Evolutionary conservation across 2,329 filamentous ascomycete genomes (phyloP).

Genomic region (Diplodia scrobiculata): DNA sequence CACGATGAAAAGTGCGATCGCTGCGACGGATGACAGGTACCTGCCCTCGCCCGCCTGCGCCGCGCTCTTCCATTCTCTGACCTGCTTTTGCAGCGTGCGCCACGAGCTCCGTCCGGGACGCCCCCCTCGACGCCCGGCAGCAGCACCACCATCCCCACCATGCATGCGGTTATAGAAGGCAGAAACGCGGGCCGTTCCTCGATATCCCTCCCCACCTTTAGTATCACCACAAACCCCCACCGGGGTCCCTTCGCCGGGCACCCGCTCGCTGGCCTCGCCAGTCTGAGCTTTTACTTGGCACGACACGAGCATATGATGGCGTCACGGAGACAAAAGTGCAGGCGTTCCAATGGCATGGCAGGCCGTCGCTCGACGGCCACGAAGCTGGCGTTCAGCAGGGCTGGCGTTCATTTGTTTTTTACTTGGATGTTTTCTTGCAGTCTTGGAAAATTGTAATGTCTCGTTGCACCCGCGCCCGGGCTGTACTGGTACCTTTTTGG

Average conservation of each 20-base stretch:
- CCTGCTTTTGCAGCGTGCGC: conserved; percentile 32
- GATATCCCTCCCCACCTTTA: conserved; percentile 32
- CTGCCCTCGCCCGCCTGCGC: conserved; percentile 32
- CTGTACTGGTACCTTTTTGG: conserved; percentile 29
- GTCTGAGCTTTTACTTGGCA: conserved; percentile 32
- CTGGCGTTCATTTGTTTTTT: conserved; percentile 42
- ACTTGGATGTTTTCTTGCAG: conserved; percentile 35
- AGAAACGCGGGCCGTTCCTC: conserved; percentile 37
- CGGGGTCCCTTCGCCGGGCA: conserved; percentile 2
- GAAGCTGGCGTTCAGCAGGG: conserved; percentile 45
- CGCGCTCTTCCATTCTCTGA: neutral
- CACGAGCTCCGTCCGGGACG: conserved; percentile 36
- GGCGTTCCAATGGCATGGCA: conserved; percentile 45
- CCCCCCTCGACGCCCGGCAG: conserved; percentile 2
- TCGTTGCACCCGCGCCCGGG: conserved; percentile 21
- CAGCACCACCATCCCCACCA: neutral
- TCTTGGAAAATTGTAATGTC: conserved; percentile 28
- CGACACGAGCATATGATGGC: conserved; percentile 47
- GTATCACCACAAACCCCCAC: neutral
- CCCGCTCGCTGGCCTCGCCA: conserved; percentile 18
- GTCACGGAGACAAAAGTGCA: conserved; percentile 45
- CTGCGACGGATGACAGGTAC: conserved; percentile 49
- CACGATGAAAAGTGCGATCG: conserved; percentile 53
- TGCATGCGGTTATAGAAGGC: conserved; percentile 32
- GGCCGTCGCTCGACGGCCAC: conserved; percentile 37